Evolutionary conservation across 768 basidiomycete genomes (phyloP), one percentile per base, ranked within the genome.

Genomic region (Macrolepiota dolichaula): DNA sequence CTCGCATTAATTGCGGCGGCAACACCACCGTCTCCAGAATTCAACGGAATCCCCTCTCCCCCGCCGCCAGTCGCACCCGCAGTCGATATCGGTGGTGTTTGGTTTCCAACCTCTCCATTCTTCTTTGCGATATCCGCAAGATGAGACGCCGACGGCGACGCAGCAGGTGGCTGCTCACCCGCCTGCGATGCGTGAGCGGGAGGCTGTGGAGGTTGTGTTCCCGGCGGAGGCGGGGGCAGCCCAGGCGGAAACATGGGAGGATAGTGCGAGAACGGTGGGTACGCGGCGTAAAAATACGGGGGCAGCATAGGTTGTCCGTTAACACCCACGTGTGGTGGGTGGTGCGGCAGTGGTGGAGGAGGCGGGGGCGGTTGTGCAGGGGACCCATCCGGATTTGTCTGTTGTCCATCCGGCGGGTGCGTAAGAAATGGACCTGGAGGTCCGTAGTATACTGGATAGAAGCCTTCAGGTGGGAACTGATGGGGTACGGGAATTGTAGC

Each of bases 401-500:
- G 64, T 55, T 72, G 71, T 47, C 67, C 66, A 24, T 72, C 71
- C n/a, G 69, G 73, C 37, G 69, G 69, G 35, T 71, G 73, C 2
- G 72, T 69, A 24, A 76, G 63, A 63, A 73, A 78, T 0, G 69
- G 67, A 2, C 71, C 72, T 0, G 74, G 70, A 13, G 75, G 76
- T 17, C 76, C 75, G 54, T 77, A 76, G 62, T 75, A 79, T 36
- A 77, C 65, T 5, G 72, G 77, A 63, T 77, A 78, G 63, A 77
- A 80, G 0, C 74, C 75, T 59, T 79, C 79, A 2, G 76, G 71
- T 10, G 68, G 55, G 19, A 63, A 59, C 13, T 57, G 70, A 22
- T 51, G 55, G 4, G 59, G 59, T 11, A 61, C 25, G 29, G 61
- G 53, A 12, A 51, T 29, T 22, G 57, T 27, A 6, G 62, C 11